A percentile compares a stretch with the other conserved stretches of the same genome.
Conservation (phyloP, 305 asterid genomes). For the Fraxinus sp. region DNA sequence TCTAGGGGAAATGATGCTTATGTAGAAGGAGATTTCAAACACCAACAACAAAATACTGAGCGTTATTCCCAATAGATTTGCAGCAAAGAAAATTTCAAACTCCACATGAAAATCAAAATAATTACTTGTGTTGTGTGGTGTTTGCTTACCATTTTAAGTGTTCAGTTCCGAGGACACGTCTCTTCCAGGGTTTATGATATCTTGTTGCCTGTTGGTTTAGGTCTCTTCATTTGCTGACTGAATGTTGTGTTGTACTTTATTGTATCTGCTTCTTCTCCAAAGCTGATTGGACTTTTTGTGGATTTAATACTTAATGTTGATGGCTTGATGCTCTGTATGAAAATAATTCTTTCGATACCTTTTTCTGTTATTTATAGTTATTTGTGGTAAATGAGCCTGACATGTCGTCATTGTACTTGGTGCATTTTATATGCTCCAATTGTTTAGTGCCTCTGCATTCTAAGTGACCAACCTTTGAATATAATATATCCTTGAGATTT, state of each 20-base stretch:
- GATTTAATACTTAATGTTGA: background rate
- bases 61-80: background rate
- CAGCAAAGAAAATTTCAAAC: background rate
- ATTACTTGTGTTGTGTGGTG: background rate
- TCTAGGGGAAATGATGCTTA: background rate
- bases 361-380: background rate
- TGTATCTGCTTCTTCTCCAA: background rate
- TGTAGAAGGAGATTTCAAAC: background rate
- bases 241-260: background rate
- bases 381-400: background rate
- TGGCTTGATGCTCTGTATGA: background rate
- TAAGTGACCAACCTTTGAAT: background rate
- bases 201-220: background rate
- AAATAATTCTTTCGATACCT: background rate
- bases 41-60: background rate
- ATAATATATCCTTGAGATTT: background rate
- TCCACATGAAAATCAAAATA: background rate
- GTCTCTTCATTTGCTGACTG: conserved; percentile 3
- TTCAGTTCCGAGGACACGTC: background rate
- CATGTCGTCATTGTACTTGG: background rate
- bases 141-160: background rate
- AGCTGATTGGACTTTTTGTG: background rate
- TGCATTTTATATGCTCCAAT: background rate
- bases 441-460: background rate
- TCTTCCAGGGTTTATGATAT: background rate